These are phyloP conservation scores for Aureobasidium zeae DNA, from an alignment of 2,329 filamentous ascomycete species.

Conservation along the genomic window DNA sequence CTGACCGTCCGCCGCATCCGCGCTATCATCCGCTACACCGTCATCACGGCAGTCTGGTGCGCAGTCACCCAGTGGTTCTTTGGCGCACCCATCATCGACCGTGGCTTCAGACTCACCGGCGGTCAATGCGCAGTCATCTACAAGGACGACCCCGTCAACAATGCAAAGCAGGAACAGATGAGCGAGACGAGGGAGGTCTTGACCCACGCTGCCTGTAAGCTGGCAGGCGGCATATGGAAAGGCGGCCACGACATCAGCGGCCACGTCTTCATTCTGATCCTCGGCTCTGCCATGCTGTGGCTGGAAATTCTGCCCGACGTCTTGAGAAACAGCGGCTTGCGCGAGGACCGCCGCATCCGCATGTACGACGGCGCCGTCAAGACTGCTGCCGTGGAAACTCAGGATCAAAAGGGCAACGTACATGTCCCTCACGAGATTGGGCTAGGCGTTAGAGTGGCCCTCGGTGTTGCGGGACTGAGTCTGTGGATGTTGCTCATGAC, in stretches of 20 bases:
- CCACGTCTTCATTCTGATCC: slow-evolving; percentile 84
- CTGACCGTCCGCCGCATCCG: slow-evolving; percentile 43
- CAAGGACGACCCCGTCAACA: slow-evolving; percentile 17
- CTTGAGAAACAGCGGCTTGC: slow-evolving; percentile 36
- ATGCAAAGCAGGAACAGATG: slow-evolving; percentile 35
- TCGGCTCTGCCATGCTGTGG: slow-evolving; percentile 71
- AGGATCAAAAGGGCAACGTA: slow-evolving; percentile 37
- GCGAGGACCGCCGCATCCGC: slow-evolving; percentile 57
- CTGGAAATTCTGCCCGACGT: slow-evolving; percentile 66
- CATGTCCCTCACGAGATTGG: slow-evolving; percentile 24
- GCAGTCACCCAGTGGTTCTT: slow-evolving; percentile 96
- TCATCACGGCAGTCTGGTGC: slow-evolving; percentile 72
- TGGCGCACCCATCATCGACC: slow-evolving; percentile 80
- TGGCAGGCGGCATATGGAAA: slow-evolving; percentile 71
- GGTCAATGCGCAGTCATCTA: slow-evolving; percentile 63
- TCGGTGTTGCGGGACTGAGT: slow-evolving; percentile 58
- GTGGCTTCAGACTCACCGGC: slow-evolving; percentile 78
- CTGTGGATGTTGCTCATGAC: slow-evolving; percentile 99
- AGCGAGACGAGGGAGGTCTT: slow-evolving; percentile 46
- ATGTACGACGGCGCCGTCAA: slow-evolving; percentile 56
- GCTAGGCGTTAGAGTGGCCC: slow-evolving; percentile 45
- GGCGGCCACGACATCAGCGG: slow-evolving; percentile 97
- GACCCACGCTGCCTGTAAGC: slow-evolving; percentile 72
- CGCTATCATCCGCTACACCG: slow-evolving; percentile 57
- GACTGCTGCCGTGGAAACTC: slow-evolving; percentile 34